Conservation (phyloP, 768 basidiomycete genomes). For the Tricholoma terreum region DNA sequence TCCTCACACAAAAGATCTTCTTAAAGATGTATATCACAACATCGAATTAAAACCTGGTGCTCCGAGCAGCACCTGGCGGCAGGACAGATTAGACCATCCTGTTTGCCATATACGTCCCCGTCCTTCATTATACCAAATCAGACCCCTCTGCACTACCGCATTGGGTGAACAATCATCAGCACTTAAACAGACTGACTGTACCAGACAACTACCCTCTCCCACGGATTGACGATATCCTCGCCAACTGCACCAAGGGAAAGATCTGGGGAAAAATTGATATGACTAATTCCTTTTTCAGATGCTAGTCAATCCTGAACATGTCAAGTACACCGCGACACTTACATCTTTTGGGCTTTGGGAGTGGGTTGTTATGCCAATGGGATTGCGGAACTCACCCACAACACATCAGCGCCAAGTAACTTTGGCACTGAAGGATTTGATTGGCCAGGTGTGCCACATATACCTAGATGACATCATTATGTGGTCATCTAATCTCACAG, state of each 20-base stretch:
- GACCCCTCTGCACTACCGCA: conserved; percentile 23
- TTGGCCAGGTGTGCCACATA: conserved; percentile 40
- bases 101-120: conserved; percentile 28
- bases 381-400: conserved; percentile 28
- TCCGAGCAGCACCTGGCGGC: conserved; percentile 20
- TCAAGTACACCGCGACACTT: conserved; percentile 29
- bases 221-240: conserved; percentile 14
- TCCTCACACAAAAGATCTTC: neutral
- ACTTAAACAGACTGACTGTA: conserved; percentile 25
- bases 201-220: conserved; percentile 22
- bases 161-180: conserved; percentile 32
- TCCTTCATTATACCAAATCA: conserved; percentile 35
- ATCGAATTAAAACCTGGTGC: neutral
- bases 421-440: conserved; percentile 22
- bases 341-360: conserved; percentile 38
- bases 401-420: conserved; percentile 33
- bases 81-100: conserved; percentile 27
- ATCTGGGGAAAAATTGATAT: no score
- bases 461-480: conserved; percentile 46
- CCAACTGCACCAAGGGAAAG: no score
- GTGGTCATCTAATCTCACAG: conserved; percentile 33
- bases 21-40: neutral
- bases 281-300: conserved; percentile 27
- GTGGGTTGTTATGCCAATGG: conserved; percentile 40
- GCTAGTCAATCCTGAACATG: conserved; percentile 23